Conservation (phyloP, 2,329 filamentous ascomycete genomes). For the Colletotrichum tropicale region DNA sequence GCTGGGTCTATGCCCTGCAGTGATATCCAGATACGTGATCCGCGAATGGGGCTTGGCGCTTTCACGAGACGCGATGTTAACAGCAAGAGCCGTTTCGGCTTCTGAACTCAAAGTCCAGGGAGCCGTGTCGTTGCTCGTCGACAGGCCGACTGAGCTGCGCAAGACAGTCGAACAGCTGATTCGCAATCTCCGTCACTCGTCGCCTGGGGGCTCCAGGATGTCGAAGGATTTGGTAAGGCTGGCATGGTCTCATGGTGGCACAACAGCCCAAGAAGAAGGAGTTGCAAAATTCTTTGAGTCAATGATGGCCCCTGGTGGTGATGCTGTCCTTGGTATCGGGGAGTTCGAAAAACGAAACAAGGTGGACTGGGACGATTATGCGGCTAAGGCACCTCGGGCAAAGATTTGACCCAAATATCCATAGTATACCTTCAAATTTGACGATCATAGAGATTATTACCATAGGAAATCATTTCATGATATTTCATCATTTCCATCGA, state of each 20-base stretch:
- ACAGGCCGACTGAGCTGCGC: background rate
- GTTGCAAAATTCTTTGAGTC: background rate
- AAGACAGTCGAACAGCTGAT: background rate
- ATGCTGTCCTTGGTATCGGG: background rate
- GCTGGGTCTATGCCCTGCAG: background rate
- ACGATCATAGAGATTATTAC: fast-evolving
- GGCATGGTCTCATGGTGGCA: background rate
- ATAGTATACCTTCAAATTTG: background rate
- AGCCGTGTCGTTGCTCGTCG: background rate
- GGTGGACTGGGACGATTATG: background rate
- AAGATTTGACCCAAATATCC: background rate
- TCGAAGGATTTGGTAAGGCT: background rate
- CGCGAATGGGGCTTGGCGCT: background rate
- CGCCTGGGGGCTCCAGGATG: background rate
- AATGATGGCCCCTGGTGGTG: background rate
- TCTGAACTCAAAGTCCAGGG: background rate
- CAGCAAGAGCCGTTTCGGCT: background rate
- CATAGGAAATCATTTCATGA: fast-evolving
- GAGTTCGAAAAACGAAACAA: background rate
- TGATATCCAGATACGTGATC: background rate
- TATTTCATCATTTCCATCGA: background rate
- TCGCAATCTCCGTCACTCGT: background rate
- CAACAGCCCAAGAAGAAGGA: background rate
- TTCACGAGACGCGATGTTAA: background rate
- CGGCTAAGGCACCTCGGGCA: background rate